phyloP scores from a whole-genome alignment of 2,329 filamentous ascomycete genomes.

The Botrytis elliptica region DNA sequence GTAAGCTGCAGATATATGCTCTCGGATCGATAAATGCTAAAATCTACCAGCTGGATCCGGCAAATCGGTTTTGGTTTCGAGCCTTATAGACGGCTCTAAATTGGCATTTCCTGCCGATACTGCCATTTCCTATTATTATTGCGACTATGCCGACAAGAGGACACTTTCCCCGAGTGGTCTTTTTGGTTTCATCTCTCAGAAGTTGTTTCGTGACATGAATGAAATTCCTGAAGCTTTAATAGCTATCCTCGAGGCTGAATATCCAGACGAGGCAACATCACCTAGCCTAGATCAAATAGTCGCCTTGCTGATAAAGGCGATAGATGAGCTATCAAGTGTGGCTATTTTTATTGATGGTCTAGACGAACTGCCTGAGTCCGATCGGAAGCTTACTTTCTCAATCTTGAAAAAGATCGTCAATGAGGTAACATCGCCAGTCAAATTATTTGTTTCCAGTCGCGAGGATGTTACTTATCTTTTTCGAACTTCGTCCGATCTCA shows the following conservation, averaged over 20 bases:
- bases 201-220: background rate
- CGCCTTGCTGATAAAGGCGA: background rate
- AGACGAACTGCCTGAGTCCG: background rate
- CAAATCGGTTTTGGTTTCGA: slow-evolving; percentile 7
- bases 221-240: background rate
- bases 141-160: slow-evolving; percentile 25
- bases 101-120: background rate
- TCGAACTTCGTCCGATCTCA: background rate
- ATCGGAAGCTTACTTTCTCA: background rate
- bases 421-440: background rate
- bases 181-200: background rate
- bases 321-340: background rate
- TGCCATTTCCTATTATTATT: slow-evolving; percentile 21
- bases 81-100: background rate
- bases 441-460: background rate
- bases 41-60: background rate
- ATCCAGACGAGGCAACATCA: background rate
- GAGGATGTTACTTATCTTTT: background rate
- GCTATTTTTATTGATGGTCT: background rate
- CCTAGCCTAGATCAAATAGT: background rate
- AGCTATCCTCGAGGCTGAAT: background rate
- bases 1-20: background rate
- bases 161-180: slow-evolving; percentile 10
- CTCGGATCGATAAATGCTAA: background rate
- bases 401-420: background rate